Evolutionary conservation across 1,284 basidiomycete genomes (phyloP), one percentile per base, ranked within the genome.

Genomic region (Cystobasidium sp.): DNA sequence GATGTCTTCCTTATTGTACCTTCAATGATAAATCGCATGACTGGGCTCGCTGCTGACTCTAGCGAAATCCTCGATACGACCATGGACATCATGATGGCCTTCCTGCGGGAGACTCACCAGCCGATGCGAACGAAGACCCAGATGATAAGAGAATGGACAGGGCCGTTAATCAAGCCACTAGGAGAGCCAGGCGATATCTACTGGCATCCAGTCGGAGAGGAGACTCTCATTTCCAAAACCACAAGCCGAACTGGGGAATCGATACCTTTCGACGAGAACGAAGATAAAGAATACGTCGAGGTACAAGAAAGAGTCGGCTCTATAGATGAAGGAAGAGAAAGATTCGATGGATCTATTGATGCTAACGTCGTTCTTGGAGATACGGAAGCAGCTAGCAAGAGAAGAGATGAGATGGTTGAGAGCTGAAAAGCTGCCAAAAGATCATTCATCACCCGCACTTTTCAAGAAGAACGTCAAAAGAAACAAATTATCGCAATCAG

Each of bases 1-100:
- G 75, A 76, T 46, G 67, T 75, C 7, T 59, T 61, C 52, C 22
- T 71, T 1, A 71, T 75, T 24, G 46, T 75, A 4, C 74, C 74
- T 12, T 10, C 22, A 16, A 66, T 75, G 49, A 66, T 75, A 20
- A 75, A 75, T 43, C 31, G 62, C 14, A 37, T 18, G 59, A 71
- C 53, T 8, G 74, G 74, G 8, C 61, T 75, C 16, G 49, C 63
- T 18, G 43, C 52, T 12, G 68, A 75, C 46, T 62, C 74, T 16
- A 56, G 61, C 31, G 63, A 71, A 22, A 52, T 71, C 41, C 24
- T 71, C 6, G 58, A 64, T 47, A 56, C 41, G 39, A 66, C 70
- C 3, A 73, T 73, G 44, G 70, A 73, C 22, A 47, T 74, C 31
- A 63, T 62, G 39, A 37, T 65, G 62, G 62, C 39, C 49, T 73